Evolutionary conservation across 2,329 filamentous ascomycete species (phyloP).

Genomic region (Metarhizium brunneum): DNA sequence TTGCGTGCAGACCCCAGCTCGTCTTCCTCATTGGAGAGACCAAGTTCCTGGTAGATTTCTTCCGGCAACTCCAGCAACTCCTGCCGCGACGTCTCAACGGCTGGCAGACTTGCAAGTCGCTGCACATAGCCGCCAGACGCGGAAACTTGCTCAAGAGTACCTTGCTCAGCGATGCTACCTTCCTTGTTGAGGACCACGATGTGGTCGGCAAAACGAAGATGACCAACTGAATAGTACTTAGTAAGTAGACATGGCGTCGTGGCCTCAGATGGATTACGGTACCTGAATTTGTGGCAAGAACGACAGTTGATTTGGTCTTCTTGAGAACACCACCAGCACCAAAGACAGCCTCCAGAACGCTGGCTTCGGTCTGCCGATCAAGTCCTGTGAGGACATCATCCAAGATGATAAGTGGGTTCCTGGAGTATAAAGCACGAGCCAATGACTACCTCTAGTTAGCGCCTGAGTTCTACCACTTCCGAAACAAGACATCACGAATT

Average conservation of each 20-base stretch:
- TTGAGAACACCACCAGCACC: slow-evolving; percentile 20
- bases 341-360: slow-evolving; percentile 27
- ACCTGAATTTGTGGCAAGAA: slow-evolving; percentile 19
- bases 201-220: slow-evolving; percentile 14
- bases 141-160: slow-evolving; percentile 9
- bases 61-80: slow-evolving; percentile 8
- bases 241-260: not conserved
- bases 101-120: slow-evolving; percentile 1
- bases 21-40: slow-evolving; percentile 10
- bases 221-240: slow-evolving; percentile 8
- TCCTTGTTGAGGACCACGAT: slow-evolving; percentile 15
- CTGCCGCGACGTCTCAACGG: not conserved
- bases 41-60: slow-evolving; percentile 10
- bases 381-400: slow-evolving; percentile 26
- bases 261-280: not conserved
- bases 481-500: not conserved
- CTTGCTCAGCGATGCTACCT: slow-evolving; percentile 13
- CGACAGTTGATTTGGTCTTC: slow-evolving; percentile 12
- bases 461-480: not conserved
- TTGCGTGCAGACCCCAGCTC: slow-evolving; percentile 4
- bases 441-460: slow-evolving; percentile 9
- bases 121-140: slow-evolving; percentile 4
- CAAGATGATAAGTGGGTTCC: slow-evolving; percentile 17
- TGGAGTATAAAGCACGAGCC: slow-evolving; percentile 16
- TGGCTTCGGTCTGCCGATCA: slow-evolving; percentile 26